phyloP scores from a whole-genome alignment of 2,329 filamentous ascomycete genomes.

The Alternaria ethzedia region DNA sequence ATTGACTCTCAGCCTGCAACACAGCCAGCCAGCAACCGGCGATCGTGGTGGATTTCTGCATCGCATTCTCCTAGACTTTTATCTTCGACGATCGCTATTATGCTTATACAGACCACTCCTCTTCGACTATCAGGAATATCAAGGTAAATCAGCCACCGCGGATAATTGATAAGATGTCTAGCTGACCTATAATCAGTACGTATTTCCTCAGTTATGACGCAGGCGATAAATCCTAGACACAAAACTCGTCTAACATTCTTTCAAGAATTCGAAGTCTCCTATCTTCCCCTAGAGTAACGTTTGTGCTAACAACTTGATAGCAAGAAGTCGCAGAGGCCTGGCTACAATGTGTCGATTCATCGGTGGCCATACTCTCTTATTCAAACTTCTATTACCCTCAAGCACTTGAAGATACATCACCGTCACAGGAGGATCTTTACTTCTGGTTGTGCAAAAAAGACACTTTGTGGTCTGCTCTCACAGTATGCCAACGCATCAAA shows the following conservation, averaged over 20 bases:
- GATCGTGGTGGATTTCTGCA: slow-evolving; percentile 20
- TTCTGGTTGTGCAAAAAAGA: slow-evolving; percentile 38
- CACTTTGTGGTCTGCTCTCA: slow-evolving; percentile 39
- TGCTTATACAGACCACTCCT: slow-evolving; percentile 31
- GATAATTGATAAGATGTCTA: neutral
- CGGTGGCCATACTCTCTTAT: slow-evolving; percentile 28
- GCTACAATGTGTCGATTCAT: slow-evolving; percentile 25
- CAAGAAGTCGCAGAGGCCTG: slow-evolving; percentile 12
- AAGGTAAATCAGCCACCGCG: neutral
- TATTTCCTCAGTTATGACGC: neutral
- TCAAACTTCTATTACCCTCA: slow-evolving; percentile 17
- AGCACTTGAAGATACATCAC: slow-evolving; percentile 1
- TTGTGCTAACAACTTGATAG: neutral
- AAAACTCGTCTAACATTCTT: neutral
- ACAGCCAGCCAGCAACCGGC: neutral
- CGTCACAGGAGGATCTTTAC: slow-evolving; percentile 33
- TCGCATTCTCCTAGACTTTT: slow-evolving; percentile 23
- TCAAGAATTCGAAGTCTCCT: neutral
- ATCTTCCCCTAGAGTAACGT: neutral
- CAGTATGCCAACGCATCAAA: slow-evolving; percentile 40
- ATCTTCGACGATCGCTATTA: slow-evolving; percentile 24
- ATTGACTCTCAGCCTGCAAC: slow-evolving; percentile 7
- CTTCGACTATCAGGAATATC: slow-evolving; percentile 12
- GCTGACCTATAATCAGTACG: neutral
- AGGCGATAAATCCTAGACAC: neutral